Percentiles rank a stretch among this genome's conserved stretches.
Evolutionary conservation across 1,284 basidiomycete genomes (phyloP).

Genomic region (Singerocomus rubriflavus): DNA sequence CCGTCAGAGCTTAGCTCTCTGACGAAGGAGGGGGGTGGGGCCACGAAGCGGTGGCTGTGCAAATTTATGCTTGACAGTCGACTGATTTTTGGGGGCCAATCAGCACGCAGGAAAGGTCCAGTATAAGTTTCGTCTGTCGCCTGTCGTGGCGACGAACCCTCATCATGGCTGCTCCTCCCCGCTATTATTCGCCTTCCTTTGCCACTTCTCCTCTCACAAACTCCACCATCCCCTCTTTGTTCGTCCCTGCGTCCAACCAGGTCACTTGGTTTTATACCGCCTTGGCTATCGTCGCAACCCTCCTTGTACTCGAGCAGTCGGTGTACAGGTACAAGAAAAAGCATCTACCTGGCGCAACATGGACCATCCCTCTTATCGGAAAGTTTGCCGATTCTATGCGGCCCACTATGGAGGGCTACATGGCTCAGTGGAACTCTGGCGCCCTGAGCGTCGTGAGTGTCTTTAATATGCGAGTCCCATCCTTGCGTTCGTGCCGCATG

Average conservation of each 20-base stretch:
- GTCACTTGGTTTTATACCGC: constrained; percentile 66
- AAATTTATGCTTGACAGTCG: constrained; percentile 5
- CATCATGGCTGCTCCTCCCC: constrained; percentile 37
- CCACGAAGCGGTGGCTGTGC: constrained; percentile 15
- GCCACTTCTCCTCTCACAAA: constrained; percentile 38
- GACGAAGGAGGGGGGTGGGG: too few species aligned
- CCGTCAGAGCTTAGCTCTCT: too few species aligned
- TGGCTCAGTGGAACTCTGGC: constrained; percentile 85
- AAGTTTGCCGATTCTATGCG: constrained; percentile 89
- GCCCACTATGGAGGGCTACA: constrained; percentile 87
- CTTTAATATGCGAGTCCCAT: constrained; percentile 83
- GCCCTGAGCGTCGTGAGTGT: constrained; percentile 85
- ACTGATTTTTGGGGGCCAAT: constrained; percentile 29
- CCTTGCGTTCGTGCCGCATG: background rate
- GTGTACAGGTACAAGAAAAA: constrained; percentile 87
- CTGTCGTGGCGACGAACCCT: background rate
- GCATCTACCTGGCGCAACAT: constrained; percentile 80
- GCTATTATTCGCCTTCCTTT: constrained; percentile 37
- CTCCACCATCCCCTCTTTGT: constrained; percentile 46
- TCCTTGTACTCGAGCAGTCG: constrained; percentile 78
- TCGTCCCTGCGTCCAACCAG: constrained; percentile 37
- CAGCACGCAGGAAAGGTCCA: constrained; percentile 4
- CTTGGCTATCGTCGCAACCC: constrained; percentile 53
- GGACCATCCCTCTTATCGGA: constrained; percentile 94
- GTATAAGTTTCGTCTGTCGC: constrained; percentile 2